Conservation (phyloP, 331 rosid genomes). For the Quercus tomentella region DNA sequence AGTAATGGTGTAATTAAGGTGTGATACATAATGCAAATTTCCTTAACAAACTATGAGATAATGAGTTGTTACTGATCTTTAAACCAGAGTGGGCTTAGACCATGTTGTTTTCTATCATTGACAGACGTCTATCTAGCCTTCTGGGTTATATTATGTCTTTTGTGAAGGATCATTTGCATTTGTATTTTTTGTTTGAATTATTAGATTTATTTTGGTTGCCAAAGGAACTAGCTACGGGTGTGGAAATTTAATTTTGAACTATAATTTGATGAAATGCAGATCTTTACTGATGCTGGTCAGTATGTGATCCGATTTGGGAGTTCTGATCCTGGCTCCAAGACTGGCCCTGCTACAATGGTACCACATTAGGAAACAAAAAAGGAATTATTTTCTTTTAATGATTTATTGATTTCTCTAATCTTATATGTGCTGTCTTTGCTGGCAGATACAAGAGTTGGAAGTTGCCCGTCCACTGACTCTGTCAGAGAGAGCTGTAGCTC, state of each 20-base stretch:
- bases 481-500: constrained; percentile 82
- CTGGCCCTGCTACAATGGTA: constrained; percentile 59
- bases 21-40: neutral
- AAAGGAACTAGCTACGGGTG: neutral
- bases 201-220: neutral
- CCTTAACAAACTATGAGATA: neutral
- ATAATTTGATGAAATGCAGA: constrained; percentile 40
- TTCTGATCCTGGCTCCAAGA: constrained; percentile 62
- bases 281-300: constrained; percentile 93
- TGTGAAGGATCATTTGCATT: neutral
- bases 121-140: neutral
- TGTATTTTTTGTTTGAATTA: neutral
- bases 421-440: neutral
- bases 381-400: neutral
- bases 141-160: neutral
- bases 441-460: constrained; percentile 77
- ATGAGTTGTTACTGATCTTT: neutral
- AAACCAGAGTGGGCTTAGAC: neutral
- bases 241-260: constrained; percentile 3
- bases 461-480: constrained; percentile 66
- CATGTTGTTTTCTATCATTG: neutral
- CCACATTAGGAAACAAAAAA: neutral
- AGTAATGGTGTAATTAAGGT: neutral
- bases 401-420: constrained; percentile 4
- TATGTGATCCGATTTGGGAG: constrained; percentile 92